Base-by-base conservation (phyloP, 2,329 filamentous ascomycete species). In the Fusarium sp. region DNA sequence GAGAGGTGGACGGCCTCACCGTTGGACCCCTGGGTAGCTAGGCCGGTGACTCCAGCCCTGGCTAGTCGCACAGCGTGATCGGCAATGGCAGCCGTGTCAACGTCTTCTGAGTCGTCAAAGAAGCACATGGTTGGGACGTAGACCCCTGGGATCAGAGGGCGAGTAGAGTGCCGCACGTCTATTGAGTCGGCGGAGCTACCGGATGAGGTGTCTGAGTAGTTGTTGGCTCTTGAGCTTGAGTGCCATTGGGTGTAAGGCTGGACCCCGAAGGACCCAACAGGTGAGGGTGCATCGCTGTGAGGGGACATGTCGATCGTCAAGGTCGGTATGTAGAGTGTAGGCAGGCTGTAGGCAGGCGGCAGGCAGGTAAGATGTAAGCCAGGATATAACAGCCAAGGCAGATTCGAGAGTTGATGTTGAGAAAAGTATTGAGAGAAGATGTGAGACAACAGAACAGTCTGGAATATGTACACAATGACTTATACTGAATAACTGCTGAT, bases 1-100 rank as follows among this genome's bases (percentile, higher is more conserved):
- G 91, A 91, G 37, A 96, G 87, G 79, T 95, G 93, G 14, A 95
- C 93, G 9, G 94, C 93, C 85, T 97, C 94, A 77, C 94, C 94
- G 79, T 96, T 96, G 79, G 92, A 94, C 56, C 94, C 94, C 81
- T 95, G 93, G 12, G 92, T 94, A 58, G 93, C 92, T 56, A 96
- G 87, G 22, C 93, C 93, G 17, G 91, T 89, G 47, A 95, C 90
- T 72, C 94, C 94, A 32, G 92, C 90, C 78, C 91, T 87, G 56
- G 93, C 93, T n/a, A 96, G 90, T 77, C 91, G 90, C 62, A 93
- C 88, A 40, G 92, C 90, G 80, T 89, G 86, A 61, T 85, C 87
- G 58, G 88, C 86, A 68, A 91, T 91, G 43, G 90, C 89, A 38
- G 85, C 82, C 14, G 88, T 85, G 79, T 95, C 93, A 65, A 95